phyloP scores from a whole-genome alignment of 805 yeast species.

The Alloascoidea africana region DNA sequence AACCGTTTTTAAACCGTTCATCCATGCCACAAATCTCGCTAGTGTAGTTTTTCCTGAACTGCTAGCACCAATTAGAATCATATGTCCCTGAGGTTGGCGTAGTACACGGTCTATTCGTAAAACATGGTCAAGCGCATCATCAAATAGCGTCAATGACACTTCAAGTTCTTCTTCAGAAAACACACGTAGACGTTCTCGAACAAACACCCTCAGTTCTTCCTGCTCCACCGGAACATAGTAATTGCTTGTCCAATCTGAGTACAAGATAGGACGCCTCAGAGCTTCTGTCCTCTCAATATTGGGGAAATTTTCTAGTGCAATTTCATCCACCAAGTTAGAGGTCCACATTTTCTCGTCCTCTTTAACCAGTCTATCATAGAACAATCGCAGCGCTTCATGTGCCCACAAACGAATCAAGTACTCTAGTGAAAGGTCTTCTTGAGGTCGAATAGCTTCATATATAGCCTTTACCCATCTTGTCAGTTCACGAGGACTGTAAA shows the following conservation, averaged over 20 bases:
- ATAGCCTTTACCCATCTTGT: constrained; percentile 83
- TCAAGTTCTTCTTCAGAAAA: constrained; percentile 72
- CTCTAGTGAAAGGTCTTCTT: constrained; percentile 21
- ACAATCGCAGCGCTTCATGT: constrained; percentile 68
- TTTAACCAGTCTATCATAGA: constrained; percentile 52
- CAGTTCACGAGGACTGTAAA: constrained; percentile 81
- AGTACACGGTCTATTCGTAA: constrained; percentile 71
- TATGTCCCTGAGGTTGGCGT: constrained; percentile 78
- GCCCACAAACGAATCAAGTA: constrained; percentile 54
- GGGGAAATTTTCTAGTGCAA: constrained; percentile 29
- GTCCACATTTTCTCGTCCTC: constrained; percentile 36
- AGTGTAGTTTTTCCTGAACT: constrained; percentile 72
- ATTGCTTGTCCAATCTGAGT: constrained; percentile 60
- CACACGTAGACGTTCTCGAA: constrained; percentile 45
- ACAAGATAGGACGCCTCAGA: constrained; percentile 39
- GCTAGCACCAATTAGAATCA: constrained; percentile 71
- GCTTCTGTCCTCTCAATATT: constrained; percentile 21
- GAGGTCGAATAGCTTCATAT: constrained; percentile 28
- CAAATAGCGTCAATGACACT: constrained; percentile 43
- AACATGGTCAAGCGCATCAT: constrained; percentile 59
- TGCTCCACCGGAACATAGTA: constrained; percentile 41
- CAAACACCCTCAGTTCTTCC: constrained; percentile 33
- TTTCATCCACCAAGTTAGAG: constrained; percentile 16
- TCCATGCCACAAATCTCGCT: constrained; percentile 79
- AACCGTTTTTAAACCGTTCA: constrained; percentile 53